Evolutionary conservation across 805 yeast species (phyloP).

Genomic region (Tetrapisispora nanseiensis): DNA sequence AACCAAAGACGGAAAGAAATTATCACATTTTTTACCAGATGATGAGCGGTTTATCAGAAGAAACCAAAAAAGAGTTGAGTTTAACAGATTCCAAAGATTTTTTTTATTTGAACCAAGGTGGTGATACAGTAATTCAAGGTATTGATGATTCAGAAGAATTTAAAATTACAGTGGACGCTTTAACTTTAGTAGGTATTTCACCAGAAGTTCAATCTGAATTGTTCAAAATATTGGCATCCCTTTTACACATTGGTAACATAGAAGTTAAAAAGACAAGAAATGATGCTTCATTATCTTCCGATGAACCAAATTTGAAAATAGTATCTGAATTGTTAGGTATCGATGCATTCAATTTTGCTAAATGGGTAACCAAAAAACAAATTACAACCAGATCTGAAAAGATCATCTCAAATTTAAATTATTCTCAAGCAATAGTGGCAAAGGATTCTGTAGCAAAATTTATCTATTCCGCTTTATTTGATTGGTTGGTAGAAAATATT

Average conservation of each 20-base stretch:
- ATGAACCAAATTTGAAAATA: conserved; percentile 73
- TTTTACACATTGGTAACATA: conserved; percentile 88
- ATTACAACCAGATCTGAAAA: conserved; percentile 88
- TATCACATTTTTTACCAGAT: conserved; percentile 92
- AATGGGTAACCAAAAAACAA: conserved; percentile 90
- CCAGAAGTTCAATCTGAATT: conserved; percentile 51
- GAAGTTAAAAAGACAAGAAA: conserved; percentile 75
- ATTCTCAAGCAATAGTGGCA: conserved; percentile 78
- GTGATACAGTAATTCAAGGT: conserved; percentile 55
- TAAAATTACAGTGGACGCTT: conserved; percentile 62
- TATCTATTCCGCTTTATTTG: conserved; percentile 84
- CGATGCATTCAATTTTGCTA: conserved; percentile 62
- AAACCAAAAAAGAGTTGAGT: conserved; percentile 46
- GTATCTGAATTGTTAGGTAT: conserved; percentile 81
- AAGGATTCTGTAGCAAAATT: conserved; percentile 96
- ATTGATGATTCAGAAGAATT: conserved; percentile 81
- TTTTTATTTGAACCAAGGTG: conserved; percentile 84
- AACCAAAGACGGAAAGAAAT: conserved; percentile 83
- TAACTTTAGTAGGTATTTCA: conserved; percentile 66
- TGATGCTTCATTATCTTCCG: conserved; percentile 71
- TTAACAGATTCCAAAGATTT: conserved; percentile 59
- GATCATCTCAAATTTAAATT: conserved; percentile 72
- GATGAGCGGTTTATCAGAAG: conserved; percentile 54
- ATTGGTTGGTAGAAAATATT: conserved; percentile 85
- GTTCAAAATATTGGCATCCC: conserved; percentile 74